Evolutionary conservation across 2,329 filamentous ascomycete genomes (phyloP), one percentile per base, ranked within the genome.

Genomic region (Ophiostoma ips): DNA sequence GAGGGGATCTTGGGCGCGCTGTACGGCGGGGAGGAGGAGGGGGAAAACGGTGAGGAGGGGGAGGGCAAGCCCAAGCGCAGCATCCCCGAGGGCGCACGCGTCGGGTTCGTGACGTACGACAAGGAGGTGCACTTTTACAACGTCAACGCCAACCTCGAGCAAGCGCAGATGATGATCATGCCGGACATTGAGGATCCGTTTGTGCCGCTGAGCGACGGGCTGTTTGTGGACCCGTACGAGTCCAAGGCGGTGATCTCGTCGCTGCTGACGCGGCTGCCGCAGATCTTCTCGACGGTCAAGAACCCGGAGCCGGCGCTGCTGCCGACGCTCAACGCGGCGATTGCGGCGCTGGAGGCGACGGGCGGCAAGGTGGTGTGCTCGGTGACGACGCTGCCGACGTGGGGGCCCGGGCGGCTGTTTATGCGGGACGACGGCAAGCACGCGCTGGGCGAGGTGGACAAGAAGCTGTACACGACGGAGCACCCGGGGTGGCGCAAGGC

Each of bases 51-150:
- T 43, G 67, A 75, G 28, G 71, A 69, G 5, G 24, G n/a, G 51
- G 72, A 74, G 30, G 74, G 76, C 50, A 68, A 75, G 41, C 71
- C 73, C 46, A 71, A 72, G 48, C 68, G 75, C 48, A 72, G 69
- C 49, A 72, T 95, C 59, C 87, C 92, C 0, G 70, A 77, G 49
- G 88, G 87, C 12, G 79, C 86, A 46, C 95, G 87, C 68, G 81
- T 98, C 54, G 92, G 90, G 46, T 95, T 98, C 63, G 81, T 96
- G 55, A 95, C 92, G 1, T 98, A 84, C 63, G 92, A 98, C 69
- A 90, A 87, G 66, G 88, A 95, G 59, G 84, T 98, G 53, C 92
- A 98, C 63, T 98, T 96, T 64, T 98, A 96, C 71, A 96, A 96
- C 61, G 80, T 95, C 59, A 87, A 87, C 81, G 67, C 87, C 35